Base-by-base conservation (phyloP, 2,329 filamentous ascomycete species). In the Ambrosiella xylebori region DNA sequence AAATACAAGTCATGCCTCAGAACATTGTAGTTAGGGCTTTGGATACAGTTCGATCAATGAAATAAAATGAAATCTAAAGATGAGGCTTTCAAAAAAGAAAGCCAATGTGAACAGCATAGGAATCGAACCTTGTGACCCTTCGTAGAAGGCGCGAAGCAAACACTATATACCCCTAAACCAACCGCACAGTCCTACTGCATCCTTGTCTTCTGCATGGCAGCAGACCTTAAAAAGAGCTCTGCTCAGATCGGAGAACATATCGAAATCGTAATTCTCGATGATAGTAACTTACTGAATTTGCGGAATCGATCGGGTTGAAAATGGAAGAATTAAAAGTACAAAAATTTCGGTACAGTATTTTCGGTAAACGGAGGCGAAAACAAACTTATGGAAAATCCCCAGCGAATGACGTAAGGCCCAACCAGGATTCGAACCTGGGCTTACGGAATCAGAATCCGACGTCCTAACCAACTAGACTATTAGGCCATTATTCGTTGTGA, bases 401-500 rank as follows among this genome's bases (percentile, higher is more conserved):
- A 41, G 11, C 2, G 11, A 4, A 41, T n/a, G 2, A 15, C 1
- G 2, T 7, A 49, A 49, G 45, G 45, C 15, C 45, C 15, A 49
- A 49, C 45, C 45, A 49, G 45, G 45, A 49, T 49, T 49, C 45
- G 15, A 49, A 49, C 45, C 45, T 49, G 45, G 45, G 45, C 45
- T 49, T 49, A 49, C 45, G 45, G 45, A 49, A 49, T 49, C 45
- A 49, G 45, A 49, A 49, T 49, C 45, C 15, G 15, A 49, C 45
- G 45, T 49, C 45, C 45, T 49, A 49, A 49, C 45, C 45, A 49
- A 49, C 45, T 49, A 49, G 45, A 49, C 15, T 49, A 49, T 49
- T 49, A 19, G 15, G 45, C 45, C 45, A 6, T 49, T 17, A 4
- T 15, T 49, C 11, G 3, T 49, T 19, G 7, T 1, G 5, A 15